Conservation (phyloP, 73 alveolate species). For the Paraurostyla sp. region DNA sequence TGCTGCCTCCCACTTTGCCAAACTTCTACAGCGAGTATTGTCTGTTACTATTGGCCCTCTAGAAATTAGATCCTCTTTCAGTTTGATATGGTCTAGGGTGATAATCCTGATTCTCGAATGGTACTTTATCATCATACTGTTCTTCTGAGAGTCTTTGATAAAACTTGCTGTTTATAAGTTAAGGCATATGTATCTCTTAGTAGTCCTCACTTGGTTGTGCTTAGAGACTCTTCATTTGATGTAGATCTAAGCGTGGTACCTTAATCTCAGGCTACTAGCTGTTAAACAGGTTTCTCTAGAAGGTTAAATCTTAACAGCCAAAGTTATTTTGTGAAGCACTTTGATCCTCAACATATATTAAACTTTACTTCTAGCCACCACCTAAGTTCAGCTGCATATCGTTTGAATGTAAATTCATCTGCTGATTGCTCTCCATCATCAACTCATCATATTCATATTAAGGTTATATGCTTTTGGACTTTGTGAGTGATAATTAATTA, state of each 20-base stretch:
- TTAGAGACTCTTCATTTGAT: too few species aligned
- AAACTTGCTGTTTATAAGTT: neutral
- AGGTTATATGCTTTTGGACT: slow-evolving; percentile 16
- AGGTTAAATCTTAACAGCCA: neutral
- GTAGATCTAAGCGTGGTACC: too few species aligned
- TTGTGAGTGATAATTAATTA: neutral
- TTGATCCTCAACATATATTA: neutral
- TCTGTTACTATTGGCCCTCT: neutral
- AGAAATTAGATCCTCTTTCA: slow-evolving; percentile 20
- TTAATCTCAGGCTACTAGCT: too few species aligned
- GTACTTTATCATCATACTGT: neutral
- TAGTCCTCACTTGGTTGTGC: too few species aligned
- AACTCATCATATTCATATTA: neutral
- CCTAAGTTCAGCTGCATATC: too few species aligned
- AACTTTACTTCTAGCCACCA: neutral
- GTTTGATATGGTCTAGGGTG: neutral
- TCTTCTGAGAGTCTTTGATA: slow-evolving; percentile 8
- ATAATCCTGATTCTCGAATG: neutral
- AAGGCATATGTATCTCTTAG: neutral
- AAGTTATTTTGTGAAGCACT: neutral
- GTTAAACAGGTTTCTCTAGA: neutral
- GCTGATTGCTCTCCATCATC: neutral
- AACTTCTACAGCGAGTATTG: neutral
- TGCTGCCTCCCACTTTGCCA: too few species aligned
- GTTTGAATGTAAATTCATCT: neutral